Evolutionary conservation across 345 rosid species (phyloP), one percentile per base, ranked within the genome.

Genomic region (Ceriops decandra): DNA sequence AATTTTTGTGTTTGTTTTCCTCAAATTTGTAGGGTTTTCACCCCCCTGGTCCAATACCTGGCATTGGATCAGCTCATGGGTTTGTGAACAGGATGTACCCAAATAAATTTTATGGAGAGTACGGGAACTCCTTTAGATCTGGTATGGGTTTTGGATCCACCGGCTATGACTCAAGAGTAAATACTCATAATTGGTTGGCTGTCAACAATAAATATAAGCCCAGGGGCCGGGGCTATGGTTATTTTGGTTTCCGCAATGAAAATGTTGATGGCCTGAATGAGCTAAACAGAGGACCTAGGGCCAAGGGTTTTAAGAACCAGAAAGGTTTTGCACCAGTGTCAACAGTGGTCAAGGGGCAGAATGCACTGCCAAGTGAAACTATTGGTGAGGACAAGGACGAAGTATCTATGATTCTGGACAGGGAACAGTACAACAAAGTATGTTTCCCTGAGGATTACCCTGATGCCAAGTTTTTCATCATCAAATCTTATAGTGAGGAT

Each of bases 401-500:
- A 10, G 35, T 27, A 31, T 13, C 62, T 24, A 30, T 15, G 19
- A 20, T 36, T 21, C 61, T 54, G 7, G 52, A 54, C 21, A 35
- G 17, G 62, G 70, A 57, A 22, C 70, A 33, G 52, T 65, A 65
- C n/a, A 65, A 65, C 51, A 33, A 31, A 38, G 35, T 54, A 8
- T 52, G 56, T 67, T 57, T 67, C 31, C 52, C 62, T 5, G 70
- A 53, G 52, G 57, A 53, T 1, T 67, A 67, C 21, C 7, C 21
- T 5, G 52, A 67, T 67, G 70, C 70, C 7, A 67, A 67, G 56
- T 67, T 67, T 57, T 67, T 67, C 53, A 57, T 67, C 16, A 67
- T 67, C 22, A 26, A 56, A 30, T 67, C 38, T 22, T 67, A 67
- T 27, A 53, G 70, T 27, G 51, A 52, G 62, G 58, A 54, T 67